phyloP scores from a whole-genome alignment of 768 basidiomycete species.

The Podaxis mareebaensis region DNA sequence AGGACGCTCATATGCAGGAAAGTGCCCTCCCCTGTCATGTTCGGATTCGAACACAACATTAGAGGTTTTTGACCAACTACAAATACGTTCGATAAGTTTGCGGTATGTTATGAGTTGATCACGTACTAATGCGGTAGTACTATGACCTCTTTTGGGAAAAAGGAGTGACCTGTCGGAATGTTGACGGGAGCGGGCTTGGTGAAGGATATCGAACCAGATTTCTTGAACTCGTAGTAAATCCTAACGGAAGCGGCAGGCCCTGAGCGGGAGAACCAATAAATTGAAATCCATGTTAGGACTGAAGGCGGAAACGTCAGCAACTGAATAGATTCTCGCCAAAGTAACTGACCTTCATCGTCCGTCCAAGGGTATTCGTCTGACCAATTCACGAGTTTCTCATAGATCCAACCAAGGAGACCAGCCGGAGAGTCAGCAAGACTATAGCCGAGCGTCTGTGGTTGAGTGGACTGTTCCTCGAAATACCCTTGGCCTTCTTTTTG shows the following conservation, averaged over 20 bases:
- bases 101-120: neutral
- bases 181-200: slow-evolving; percentile 13
- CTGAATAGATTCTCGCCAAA: neutral
- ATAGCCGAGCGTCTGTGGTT: slow-evolving; percentile 57
- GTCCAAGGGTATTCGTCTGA: slow-evolving; percentile 54
- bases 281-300: slow-evolving; percentile 66
- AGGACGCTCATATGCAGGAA: slow-evolving; percentile 54
- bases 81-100: neutral
- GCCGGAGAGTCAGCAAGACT: slow-evolving; percentile 56
- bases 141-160: slow-evolving; percentile 51
- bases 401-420: slow-evolving; percentile 54
- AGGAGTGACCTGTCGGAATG: slow-evolving; percentile 50
- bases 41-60: slow-evolving; percentile 47
- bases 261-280: slow-evolving; percentile 58
- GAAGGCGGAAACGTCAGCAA: neutral
- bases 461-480: slow-evolving; percentile 40
- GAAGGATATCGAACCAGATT: slow-evolving; percentile 17
- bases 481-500: slow-evolving; percentile 36
- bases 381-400: slow-evolving; percentile 47
- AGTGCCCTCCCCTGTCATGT: slow-evolving; percentile 58
- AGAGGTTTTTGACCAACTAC: slow-evolving; percentile 42
- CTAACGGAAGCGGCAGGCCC: slow-evolving; percentile 59
- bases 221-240: slow-evolving; percentile 55
- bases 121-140: slow-evolving; percentile 32
- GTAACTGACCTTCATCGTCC: slow-evolving; percentile 48